Evolutionary conservation across 2,329 filamentous ascomycete species (phyloP).

Genomic region (Paecilomyces niveus): DNA sequence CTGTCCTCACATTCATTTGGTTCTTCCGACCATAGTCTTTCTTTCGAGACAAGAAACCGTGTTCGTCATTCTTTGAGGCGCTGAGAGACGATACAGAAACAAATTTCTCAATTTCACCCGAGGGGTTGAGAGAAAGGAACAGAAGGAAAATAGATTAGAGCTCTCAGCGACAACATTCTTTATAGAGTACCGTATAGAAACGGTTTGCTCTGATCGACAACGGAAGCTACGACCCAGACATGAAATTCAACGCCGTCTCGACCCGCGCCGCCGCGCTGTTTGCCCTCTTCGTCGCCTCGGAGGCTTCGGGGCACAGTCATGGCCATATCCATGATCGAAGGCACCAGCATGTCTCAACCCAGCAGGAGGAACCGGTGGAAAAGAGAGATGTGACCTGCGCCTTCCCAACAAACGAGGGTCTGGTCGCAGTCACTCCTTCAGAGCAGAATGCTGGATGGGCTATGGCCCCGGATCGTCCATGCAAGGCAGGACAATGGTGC

Average conservation of each 20-base stretch:
- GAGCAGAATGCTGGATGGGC: slow-evolving; percentile 67
- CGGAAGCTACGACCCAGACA: slow-evolving; percentile 5
- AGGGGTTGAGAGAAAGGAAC: background rate
- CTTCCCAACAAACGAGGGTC: slow-evolving; percentile 59
- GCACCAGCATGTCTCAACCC: slow-evolving; percentile 15
- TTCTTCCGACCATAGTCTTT: slow-evolving; percentile 16
- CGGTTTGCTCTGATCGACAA: background rate
- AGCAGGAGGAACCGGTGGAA: slow-evolving; percentile 14
- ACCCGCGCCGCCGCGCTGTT: slow-evolving; percentile 26
- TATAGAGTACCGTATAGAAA: background rate
- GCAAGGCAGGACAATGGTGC: slow-evolving; percentile 61
- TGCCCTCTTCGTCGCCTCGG: slow-evolving; percentile 26
- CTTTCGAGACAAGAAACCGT: slow-evolving; percentile 7
- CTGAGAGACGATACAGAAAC: slow-evolving; percentile 4
- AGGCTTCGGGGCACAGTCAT: slow-evolving; percentile 26
- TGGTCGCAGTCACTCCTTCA: slow-evolving; percentile 61
- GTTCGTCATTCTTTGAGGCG: slow-evolving; percentile 9
- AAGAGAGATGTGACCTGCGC: slow-evolving; percentile 54
- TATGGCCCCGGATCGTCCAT: slow-evolving; percentile 67
- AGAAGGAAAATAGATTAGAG: background rate
- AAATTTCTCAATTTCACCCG: slow-evolving; percentile 3
- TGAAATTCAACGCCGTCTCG: slow-evolving; percentile 27
- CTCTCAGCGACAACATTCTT: background rate
- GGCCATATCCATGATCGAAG: slow-evolving; percentile 13
- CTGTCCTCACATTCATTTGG: slow-evolving; percentile 2